Evolutionary conservation across 768 basidiomycete species (phyloP).

Genomic region (Lactarius psammicola): DNA sequence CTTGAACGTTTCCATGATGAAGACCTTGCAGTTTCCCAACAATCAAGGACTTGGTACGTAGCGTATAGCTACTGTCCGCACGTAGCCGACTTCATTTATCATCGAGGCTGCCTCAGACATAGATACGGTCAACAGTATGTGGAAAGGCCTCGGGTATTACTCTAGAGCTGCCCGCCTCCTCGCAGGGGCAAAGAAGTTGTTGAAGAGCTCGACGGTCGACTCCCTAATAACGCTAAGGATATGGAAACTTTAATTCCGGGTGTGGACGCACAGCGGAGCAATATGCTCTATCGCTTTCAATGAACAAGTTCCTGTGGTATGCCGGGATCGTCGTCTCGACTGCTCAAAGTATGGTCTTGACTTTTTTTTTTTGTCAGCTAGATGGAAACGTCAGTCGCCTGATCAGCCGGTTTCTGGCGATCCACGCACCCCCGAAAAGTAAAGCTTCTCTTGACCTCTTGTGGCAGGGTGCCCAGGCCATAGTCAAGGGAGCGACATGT

Average conservation of each 20-base stretch:
- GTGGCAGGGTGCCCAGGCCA: conserved; percentile 73
- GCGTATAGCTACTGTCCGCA: not conserved
- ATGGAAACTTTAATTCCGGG: conserved; percentile 85
- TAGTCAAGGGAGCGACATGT: conserved; percentile 57
- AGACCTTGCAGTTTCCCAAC: conserved; percentile 67
- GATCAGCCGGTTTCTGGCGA: conserved; percentile 76
- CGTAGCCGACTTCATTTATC: conserved; percentile 3
- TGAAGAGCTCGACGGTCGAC: conserved; percentile 56
- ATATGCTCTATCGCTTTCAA: conserved; percentile 89
- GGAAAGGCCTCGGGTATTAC: conserved; percentile 94
- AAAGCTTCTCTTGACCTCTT: conserved; percentile 75
- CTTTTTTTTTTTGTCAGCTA: conserved; percentile 46
- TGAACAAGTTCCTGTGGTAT: conserved; percentile 76
- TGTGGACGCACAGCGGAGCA: conserved; percentile 82
- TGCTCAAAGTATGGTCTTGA: not conserved
- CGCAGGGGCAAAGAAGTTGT: conserved; percentile 78
- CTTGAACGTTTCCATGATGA: not conserved
- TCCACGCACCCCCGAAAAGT: conserved; percentile 78
- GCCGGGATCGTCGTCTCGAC: conserved; percentile 34
- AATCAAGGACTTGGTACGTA: conserved; percentile 65
- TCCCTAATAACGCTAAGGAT: conserved; percentile 77
- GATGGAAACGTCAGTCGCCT: conserved; percentile 90
- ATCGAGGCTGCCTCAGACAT: conserved; percentile 62
- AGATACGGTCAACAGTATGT: conserved; percentile 83
- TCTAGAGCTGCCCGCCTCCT: conserved; percentile 81